Evolutionary conservation across 2,329 filamentous ascomycete species (phyloP), one percentile per base, ranked within the genome.

Genomic region (Xylaria sp.): DNA sequence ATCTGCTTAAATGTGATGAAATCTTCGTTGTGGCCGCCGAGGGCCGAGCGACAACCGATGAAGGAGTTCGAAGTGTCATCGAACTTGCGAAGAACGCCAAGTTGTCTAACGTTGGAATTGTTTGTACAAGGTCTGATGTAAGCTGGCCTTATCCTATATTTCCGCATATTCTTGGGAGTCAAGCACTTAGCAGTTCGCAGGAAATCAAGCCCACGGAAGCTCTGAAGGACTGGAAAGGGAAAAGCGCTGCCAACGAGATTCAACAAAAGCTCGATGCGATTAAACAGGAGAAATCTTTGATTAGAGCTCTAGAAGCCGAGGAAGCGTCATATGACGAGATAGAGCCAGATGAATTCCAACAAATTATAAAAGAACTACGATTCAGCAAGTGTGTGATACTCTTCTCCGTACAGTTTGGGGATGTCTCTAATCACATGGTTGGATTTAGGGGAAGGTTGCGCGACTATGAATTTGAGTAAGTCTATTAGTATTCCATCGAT

Each of bases 1-100:
- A 85, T 62, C 54, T 86, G 0, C 71, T 81, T 1, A 47, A 81
- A 35, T 86, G 84, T 62, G 72, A 86, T 61, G 83, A 84, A 65
- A 83, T 86, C 3, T 82, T 86, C 60, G 83, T 79, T 0, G 78
- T 86, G 1, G 82, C 81, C 59, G 74, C 75, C 27, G 83, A 83
- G 18, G 80, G 79, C 0, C 78, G 84, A 10, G 83, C 83, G 0
- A 76, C 72, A 0, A 84, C 80, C 0, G 81, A 85, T 63, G 74
- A 75, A 21, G 81, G 82, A 0, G 80, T 86, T 0, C 70, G 69
- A 27, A 74, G 75, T 10, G 80, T 85, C 0, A 80, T 85, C 59
- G 76, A 82, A 0, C 73, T 85, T 2, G 83, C 82, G 0, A 74
- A 73, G 18, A 70, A 76, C 3, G 82, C 81, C 0, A 69, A 69